These are phyloP conservation scores for Pontederia crassipes DNA, from an alignment of 176 grass and related monocot species.

Conservation along the genomic window DNA sequence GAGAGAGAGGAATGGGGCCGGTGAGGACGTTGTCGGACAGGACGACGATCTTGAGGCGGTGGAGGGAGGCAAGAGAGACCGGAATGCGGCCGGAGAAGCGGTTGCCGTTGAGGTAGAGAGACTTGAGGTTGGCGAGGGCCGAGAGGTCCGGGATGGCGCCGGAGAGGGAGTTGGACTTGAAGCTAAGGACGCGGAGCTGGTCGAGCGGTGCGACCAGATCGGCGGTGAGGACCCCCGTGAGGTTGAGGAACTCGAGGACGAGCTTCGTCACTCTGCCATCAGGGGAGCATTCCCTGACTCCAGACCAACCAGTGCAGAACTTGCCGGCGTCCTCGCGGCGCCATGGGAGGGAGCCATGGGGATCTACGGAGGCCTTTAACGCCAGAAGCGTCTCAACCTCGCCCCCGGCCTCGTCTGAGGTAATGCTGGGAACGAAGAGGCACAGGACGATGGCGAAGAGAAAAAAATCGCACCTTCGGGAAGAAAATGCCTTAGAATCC, in stretches of 20 bases:
- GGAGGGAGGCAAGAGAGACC: slow-evolving; percentile 38
- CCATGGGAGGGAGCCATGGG: slow-evolving; percentile 53
- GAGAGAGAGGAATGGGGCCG: slow-evolving; percentile 47
- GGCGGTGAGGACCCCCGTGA: slow-evolving; percentile 43
- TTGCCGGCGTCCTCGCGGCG: slow-evolving; percentile 13
- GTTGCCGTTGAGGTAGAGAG: slow-evolving; percentile 76
- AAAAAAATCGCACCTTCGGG: slow-evolving; percentile 1
- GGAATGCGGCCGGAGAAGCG: slow-evolving; percentile 52
- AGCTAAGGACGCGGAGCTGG: slow-evolving; percentile 83
- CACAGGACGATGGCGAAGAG: slow-evolving; percentile 11
- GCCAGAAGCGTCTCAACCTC: slow-evolving; percentile 55
- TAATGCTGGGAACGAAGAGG: slow-evolving; percentile 2
- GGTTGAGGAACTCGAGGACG: slow-evolving; percentile 72
- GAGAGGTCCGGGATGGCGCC: slow-evolving; percentile 62
- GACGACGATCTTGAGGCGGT: slow-evolving; percentile 64
- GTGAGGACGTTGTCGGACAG: slow-evolving; percentile 60
- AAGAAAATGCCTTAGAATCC: background rate
- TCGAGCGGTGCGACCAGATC: slow-evolving; percentile 44
- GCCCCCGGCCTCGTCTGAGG: background rate
- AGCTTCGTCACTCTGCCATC: slow-evolving; percentile 68
- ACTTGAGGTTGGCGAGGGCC: slow-evolving; percentile 62
- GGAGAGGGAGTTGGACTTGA: slow-evolving; percentile 64
- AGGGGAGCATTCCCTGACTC: slow-evolving; percentile 49
- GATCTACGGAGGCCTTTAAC: slow-evolving; percentile 57
- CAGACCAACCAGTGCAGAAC: slow-evolving; percentile 54